A percentile compares a stretch with the other conserved stretches of the same genome.
Conservation (phyloP, 2,329 filamentous ascomycete species). For the Drechslerella coelobrocha region DNA sequence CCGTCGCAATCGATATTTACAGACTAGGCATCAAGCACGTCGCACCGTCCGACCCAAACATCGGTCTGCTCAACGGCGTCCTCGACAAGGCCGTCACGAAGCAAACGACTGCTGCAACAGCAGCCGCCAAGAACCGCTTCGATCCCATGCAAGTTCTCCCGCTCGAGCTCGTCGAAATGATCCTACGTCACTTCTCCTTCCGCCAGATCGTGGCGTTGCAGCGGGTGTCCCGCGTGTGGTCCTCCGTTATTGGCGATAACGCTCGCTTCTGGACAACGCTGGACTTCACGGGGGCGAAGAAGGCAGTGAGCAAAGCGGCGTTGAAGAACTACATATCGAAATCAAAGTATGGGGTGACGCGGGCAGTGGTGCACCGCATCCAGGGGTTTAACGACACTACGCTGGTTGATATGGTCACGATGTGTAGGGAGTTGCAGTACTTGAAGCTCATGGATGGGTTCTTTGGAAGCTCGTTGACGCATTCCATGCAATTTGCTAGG, state of each 20-base stretch:
- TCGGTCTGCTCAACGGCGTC: constrained; percentile 57
- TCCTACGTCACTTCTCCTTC: constrained; percentile 61
- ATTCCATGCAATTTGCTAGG: constrained; percentile 33
- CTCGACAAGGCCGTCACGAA: constrained; percentile 60
- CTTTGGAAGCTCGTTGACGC: constrained; percentile 40
- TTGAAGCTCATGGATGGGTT: constrained; percentile 37
- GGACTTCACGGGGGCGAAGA: constrained; percentile 60
- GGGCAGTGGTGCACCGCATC: constrained; percentile 36
- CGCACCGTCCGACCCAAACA: constrained; percentile 57
- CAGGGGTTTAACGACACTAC: constrained; percentile 35
- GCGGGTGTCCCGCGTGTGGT: constrained; percentile 62
- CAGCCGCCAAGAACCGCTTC: constrained; percentile 58
- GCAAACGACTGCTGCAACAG: constrained; percentile 59
- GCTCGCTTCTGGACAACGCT: constrained; percentile 61
- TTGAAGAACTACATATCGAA: constrained; percentile 50
- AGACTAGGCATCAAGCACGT: constrained; percentile 66
- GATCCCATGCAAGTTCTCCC: constrained; percentile 62
- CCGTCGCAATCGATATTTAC: constrained; percentile 66
- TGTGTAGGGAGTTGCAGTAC: constrained; percentile 47
- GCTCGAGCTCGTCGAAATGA: constrained; percentile 61
- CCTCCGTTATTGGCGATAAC: constrained; percentile 59
- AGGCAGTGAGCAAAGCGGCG: constrained; percentile 56
- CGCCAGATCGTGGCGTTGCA: constrained; percentile 58
- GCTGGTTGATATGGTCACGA: constrained; percentile 39
- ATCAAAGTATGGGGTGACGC: constrained; percentile 47